Base-by-base conservation (phyloP, 208 protist genomes). In the Acanthamoeba castellanii region DNA sequence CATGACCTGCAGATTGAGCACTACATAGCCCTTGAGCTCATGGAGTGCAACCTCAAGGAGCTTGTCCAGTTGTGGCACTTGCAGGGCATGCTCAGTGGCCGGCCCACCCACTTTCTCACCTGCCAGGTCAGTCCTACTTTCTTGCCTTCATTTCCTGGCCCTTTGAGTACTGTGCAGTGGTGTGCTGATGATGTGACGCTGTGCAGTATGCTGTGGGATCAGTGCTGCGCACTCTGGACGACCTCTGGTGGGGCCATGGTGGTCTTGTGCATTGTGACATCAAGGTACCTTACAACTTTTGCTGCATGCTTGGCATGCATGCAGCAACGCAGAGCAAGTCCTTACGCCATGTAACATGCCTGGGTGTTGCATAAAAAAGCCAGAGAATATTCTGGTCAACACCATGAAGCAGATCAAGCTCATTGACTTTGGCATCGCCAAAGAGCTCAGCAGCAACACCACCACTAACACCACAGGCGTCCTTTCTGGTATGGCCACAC, bases 21-120 rank as follows among this genome's bases (percentile, higher is more conserved):
- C 78, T 85, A 59, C 78, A 85, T 85, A 8, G 78, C 78, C 25
- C 78, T 85, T 45, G 78, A 85, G 47, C 78, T 85, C 27, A 85
- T 85, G 78, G 78, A 85, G 78, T 85, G 78, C 78, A 59, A 85
- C 30, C 78, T 85, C 45, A 85, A 85, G 47, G 45, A 85, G 47
- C 78, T 85, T 27, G 78, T 85, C 47, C 45, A 85, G 18, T 59
- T 18, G 45, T 85, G 78, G 78, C 78, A 20, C 47, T 20, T 18
- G 22, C 16, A 50, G 18, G n/a, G 32, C 72, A 32, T 81, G 30
- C 8, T 85, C 47, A 20, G 78, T 45, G 14, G 45, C 78, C 37
- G 30, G 2, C 78, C 78, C 0, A 45, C 27, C 25, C 78, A 85
- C 47, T 85, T 85, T 14, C 47, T 85, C 37, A 85, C 78, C 27